Conservation (phyloP, 139 green algal genomes). For the Marvania coccoides region DNA sequence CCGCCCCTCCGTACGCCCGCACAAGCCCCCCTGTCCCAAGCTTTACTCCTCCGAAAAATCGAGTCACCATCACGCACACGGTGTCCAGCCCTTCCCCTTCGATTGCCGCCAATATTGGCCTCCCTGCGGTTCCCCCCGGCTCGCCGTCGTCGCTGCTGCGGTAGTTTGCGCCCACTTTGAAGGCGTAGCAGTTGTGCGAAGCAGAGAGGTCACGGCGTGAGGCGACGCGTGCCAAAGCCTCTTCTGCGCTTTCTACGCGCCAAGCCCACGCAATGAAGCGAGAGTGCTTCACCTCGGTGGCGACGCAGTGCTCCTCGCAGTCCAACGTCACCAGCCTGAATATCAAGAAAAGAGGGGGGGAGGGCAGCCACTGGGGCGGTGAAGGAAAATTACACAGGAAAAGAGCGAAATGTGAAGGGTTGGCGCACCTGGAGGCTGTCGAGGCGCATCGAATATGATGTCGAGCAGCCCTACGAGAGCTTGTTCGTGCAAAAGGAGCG, state of each 20-base stretch:
- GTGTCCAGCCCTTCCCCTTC: slow-evolving; percentile 57
- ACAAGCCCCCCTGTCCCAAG: slow-evolving; percentile 76
- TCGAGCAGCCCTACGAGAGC: too few relatives aligned
- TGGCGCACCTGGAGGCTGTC: too few relatives aligned
- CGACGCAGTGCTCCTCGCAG: background rate
- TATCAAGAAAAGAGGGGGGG: too few relatives aligned
- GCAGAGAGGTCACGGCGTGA: slow-evolving; percentile 36
- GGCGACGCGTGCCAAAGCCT: slow-evolving; percentile 46
- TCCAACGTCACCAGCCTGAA: too few relatives aligned
- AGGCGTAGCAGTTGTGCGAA: slow-evolving; percentile 79
- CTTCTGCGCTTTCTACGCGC: slow-evolving; percentile 34
- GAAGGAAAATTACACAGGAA: too few relatives aligned
- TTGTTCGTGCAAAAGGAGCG: too few relatives aligned
- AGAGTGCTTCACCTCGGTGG: slow-evolving; percentile 52
- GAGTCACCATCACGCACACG: slow-evolving; percentile 65
- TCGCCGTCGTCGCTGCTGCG: slow-evolving; percentile 80
- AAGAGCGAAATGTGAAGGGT: too few relatives aligned
- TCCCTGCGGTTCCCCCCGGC: slow-evolving; percentile 69
- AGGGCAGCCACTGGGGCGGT: too few relatives aligned
- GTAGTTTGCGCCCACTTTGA: slow-evolving; percentile 25
- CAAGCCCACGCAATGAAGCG: slow-evolving; percentile 66
- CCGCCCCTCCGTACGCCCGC: slow-evolving; percentile 70
- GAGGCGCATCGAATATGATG: too few relatives aligned
- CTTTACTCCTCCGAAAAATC: slow-evolving; percentile 83
- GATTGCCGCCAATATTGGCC: slow-evolving; percentile 77